Conservation (phyloP, 2,329 filamentous ascomycete genomes). For the Trichoderma lentiforme region DNA sequence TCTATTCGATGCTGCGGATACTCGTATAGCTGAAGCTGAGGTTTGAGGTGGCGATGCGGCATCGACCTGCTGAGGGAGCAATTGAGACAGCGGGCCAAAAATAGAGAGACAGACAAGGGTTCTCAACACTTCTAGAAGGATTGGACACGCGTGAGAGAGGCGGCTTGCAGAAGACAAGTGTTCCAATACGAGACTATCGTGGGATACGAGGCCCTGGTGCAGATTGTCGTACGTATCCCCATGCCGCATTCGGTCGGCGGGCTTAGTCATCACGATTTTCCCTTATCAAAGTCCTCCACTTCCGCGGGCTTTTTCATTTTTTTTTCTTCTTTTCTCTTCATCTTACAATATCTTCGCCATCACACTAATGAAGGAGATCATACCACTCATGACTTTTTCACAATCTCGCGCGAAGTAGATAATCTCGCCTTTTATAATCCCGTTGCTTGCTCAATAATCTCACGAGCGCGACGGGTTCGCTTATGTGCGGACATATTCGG, state of each 20-base stretch:
- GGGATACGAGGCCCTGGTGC: constrained; percentile 8
- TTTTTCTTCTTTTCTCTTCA: constrained; percentile 36
- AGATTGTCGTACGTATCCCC: constrained; percentile 16
- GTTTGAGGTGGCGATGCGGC: constrained; percentile 1
- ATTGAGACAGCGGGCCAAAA: constrained; percentile 12
- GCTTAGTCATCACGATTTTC: constrained; percentile 17
- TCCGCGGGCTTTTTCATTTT: background rate
- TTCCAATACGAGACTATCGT: background rate
- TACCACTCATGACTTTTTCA: constrained; percentile 42
- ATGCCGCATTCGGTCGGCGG: background rate
- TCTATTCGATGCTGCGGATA: constrained; percentile 8
- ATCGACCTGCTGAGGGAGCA: background rate
- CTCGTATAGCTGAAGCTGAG: background rate
- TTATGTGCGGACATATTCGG: constrained; percentile 53
- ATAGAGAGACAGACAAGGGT: background rate
- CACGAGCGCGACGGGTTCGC: constrained; percentile 57
- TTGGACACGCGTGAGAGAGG: background rate
- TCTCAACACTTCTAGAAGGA: background rate
- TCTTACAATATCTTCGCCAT: constrained; percentile 48
- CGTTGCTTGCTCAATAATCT: constrained; percentile 43
- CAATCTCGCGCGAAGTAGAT: constrained; percentile 52
- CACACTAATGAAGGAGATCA: constrained; percentile 34
- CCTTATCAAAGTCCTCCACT: background rate
- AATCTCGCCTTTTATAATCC: constrained; percentile 60
- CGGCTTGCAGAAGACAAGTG: constrained; percentile 8